Evolutionary conservation across 768 basidiomycete genomes (phyloP).

Genomic region (Tricholoma hemisulphureum): DNA sequence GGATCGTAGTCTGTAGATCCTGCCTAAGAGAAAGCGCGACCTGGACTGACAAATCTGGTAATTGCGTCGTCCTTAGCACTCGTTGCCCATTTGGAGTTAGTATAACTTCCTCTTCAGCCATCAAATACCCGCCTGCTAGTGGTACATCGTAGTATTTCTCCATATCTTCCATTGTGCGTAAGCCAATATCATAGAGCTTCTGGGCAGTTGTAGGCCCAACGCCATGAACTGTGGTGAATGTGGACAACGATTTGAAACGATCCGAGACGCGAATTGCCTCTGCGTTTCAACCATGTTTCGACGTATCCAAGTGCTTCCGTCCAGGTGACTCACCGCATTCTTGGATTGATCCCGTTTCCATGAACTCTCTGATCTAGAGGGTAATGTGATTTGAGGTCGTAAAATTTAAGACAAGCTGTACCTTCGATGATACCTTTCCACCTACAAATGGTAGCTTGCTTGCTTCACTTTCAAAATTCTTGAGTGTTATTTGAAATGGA

Average conservation of each 20-base stretch:
- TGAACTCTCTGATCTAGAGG: constrained; percentile 61
- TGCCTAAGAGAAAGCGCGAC: constrained; percentile 57
- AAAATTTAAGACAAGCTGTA: constrained; percentile 12
- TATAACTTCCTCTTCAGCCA: constrained; percentile 16
- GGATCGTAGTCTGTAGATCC: constrained; percentile 57
- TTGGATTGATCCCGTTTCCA: constrained; percentile 49
- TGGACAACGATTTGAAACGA: constrained; percentile 55
- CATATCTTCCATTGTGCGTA: constrained; percentile 69
- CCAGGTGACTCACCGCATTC: constrained; percentile 52
- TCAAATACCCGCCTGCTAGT: constrained; percentile 3
- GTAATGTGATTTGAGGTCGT: neutral
- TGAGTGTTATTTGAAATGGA: constrained; percentile 40
- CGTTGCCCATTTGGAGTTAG: constrained; percentile 35
- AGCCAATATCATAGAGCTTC: constrained; percentile 58
- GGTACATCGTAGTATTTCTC: constrained; percentile 60
- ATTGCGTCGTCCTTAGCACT: constrained; percentile 11
- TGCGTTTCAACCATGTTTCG: constrained; percentile 24
- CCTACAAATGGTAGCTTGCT: constrained; percentile 47
- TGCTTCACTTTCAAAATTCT: constrained; percentile 38
- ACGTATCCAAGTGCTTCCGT: neutral
- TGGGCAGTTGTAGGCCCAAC: constrained; percentile 73
- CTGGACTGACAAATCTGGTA: constrained; percentile 45
- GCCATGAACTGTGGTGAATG: constrained; percentile 66
- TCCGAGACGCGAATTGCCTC: constrained; percentile 46
- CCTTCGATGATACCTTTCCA: constrained; percentile 51